A percentile compares a stretch with the other conserved stretches of the same genome.
phyloP scores from a whole-genome alignment of 2,329 filamentous ascomycete genomes.

The Laburnicola sp. region DNA sequence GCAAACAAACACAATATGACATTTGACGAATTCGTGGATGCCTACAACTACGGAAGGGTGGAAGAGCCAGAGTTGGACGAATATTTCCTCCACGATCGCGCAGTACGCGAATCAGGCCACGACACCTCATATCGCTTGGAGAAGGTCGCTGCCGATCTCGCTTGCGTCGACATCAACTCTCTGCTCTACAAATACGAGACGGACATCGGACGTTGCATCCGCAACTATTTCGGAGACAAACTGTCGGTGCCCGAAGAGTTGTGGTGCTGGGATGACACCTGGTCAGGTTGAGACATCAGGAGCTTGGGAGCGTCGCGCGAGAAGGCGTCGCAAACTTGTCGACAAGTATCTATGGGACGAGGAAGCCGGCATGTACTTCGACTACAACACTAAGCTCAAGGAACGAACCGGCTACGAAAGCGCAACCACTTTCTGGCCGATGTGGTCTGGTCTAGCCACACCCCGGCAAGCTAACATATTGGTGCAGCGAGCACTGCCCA shows the following conservation, averaged over 20 bases:
- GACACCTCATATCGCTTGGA: constrained; percentile 95
- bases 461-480: constrained; percentile 84
- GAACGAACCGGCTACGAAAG: constrained; percentile 83
- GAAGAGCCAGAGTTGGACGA: constrained; percentile 86
- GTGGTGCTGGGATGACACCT: constrained; percentile 64
- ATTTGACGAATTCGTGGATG: constrained; percentile 81
- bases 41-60: constrained; percentile 79
- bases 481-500: constrained; percentile 78
- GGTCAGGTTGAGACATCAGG: constrained; percentile 79
- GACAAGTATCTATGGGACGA: constrained; percentile 96
- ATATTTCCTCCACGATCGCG: constrained; percentile 95
- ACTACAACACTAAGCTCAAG: constrained; percentile 86
- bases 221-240: constrained; percentile 79
- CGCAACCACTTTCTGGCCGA: constrained; percentile 93
- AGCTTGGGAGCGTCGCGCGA: constrained; percentile 86
- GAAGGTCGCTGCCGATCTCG: constrained; percentile 75
- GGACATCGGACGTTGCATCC: constrained; percentile 86
- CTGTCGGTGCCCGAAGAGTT: constrained; percentile 82
- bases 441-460: constrained; percentile 89
- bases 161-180: constrained; percentile 93
- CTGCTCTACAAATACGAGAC: constrained; percentile 96
- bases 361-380: constrained; percentile 92
- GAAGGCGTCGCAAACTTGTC: constrained; percentile 79
- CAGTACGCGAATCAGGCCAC: constrained; percentile 93
- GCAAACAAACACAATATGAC: constrained; percentile 79